A percentile compares a stretch with the other conserved stretches of the same genome.
These are phyloP conservation scores for Salpingoeca rosetta DNA, from an alignment of 78 protist species.

Conservation along the genomic window DNA sequence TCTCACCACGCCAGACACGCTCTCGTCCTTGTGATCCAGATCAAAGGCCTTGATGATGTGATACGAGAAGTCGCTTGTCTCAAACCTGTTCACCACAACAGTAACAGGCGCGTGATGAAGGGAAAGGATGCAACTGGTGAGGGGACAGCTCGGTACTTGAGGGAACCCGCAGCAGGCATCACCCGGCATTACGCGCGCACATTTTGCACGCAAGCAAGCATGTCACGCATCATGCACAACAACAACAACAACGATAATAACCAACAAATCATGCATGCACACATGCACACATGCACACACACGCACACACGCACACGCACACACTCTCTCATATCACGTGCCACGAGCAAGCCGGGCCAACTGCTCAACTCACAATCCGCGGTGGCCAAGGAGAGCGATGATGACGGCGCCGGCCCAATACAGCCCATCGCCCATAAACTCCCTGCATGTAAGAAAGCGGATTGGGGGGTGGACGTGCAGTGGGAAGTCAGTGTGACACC, in stretches of 20 bases:
- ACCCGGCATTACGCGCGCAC: not conserved
- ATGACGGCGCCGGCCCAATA: slow-evolving; percentile 64
- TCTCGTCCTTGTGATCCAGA: not conserved
- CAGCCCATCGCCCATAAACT: slow-evolving; percentile 73
- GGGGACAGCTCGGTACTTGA: too few relatives aligned
- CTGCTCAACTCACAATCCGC: not conserved
- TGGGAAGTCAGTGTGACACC: too few relatives aligned
- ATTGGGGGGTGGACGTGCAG: too few relatives aligned
- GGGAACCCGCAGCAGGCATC: too few relatives aligned
- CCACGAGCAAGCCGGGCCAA: not conserved
- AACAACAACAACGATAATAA: not conserved
- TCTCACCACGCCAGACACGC: not conserved
- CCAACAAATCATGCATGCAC: too few relatives aligned
- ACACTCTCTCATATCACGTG: too few relatives aligned
- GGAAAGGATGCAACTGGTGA: too few relatives aligned
- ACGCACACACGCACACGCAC: too few relatives aligned
- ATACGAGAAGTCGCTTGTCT: slow-evolving; percentile 56
- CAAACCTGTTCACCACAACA: too few relatives aligned
- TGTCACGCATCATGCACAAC: not conserved
- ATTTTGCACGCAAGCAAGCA: not conserved
- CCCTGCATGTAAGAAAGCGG: too few relatives aligned
- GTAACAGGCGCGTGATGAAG: too few relatives aligned
- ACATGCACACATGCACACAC: too few relatives aligned
- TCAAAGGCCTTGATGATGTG: slow-evolving; percentile 57
- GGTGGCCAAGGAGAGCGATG: slow-evolving; percentile 62